These are phyloP conservation scores for Ceratobasidium sp. DNA, from an alignment of 1,284 basidiomycete species.

Conservation along the genomic window DNA sequence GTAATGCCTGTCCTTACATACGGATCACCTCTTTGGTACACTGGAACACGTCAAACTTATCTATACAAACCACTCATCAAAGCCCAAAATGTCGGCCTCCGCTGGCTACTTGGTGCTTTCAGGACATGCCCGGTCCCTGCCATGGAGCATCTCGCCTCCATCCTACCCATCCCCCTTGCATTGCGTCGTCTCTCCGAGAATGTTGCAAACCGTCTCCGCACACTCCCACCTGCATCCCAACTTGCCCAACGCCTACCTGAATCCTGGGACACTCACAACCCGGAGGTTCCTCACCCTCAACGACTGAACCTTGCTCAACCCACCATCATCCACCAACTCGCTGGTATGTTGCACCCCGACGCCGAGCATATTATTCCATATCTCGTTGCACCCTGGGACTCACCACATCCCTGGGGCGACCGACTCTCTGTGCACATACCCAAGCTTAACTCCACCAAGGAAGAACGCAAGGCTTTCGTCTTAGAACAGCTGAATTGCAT, in stretches of 20 bases:
- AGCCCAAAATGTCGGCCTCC: neutral
- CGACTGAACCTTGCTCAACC: neutral
- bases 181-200: too few relatives aligned
- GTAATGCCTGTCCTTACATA: too few relatives aligned
- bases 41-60: neutral
- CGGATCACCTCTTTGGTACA: constrained; percentile 17
- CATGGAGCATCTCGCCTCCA: too few relatives aligned
- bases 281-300: too few relatives aligned
- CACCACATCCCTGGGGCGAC: neutral
- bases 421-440: neutral
- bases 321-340: neutral
- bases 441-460: neutral
- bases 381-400: neutral
- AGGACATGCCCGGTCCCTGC: constrained; percentile 44
- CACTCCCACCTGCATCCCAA: too few relatives aligned
- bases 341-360: neutral
- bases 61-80: neutral
- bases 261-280: too few relatives aligned
- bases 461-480: neutral
- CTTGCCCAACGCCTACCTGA: too few relatives aligned
- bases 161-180: too few relatives aligned
- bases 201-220: too few relatives aligned
- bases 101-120: neutral
- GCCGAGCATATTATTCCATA: neutral
- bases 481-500: neutral